Percentiles rank a stretch among this genome's conserved stretches.
Conservation (phyloP, 1,139 yeast species). For the Blastobotrys persicus region DNA sequence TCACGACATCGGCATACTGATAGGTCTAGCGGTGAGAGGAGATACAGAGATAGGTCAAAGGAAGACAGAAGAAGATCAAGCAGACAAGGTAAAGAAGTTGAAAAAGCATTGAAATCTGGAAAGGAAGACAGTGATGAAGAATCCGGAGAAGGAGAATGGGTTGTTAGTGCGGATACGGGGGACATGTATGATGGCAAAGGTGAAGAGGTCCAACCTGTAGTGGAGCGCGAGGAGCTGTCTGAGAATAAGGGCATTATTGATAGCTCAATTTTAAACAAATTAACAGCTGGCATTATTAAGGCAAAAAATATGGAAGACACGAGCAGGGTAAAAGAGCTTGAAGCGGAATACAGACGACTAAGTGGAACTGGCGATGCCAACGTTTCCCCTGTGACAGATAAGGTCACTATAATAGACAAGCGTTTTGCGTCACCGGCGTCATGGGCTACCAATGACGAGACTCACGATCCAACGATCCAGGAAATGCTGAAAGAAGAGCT, state of each 20-base stretch:
- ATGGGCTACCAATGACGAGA: slow-evolving; percentile 25
- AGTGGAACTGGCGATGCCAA: slow-evolving; percentile 8
- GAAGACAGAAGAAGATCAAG: slow-evolving; percentile 4
- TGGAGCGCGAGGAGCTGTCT: slow-evolving; percentile 3
- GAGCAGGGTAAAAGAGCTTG: slow-evolving; percentile 30
- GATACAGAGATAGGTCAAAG: slow-evolving; percentile 2
- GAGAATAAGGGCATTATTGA: not conserved
- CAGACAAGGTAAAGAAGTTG: not conserved
- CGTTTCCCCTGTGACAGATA: not conserved
- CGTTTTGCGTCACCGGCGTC: slow-evolving; percentile 12
- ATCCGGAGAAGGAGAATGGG: slow-evolving; percentile 27
- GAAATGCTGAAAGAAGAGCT: slow-evolving; percentile 44
- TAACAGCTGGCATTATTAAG: slow-evolving; percentile 39
- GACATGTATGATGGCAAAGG: not conserved
- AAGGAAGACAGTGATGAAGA: slow-evolving; percentile 28
- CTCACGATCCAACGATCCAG: slow-evolving; percentile 33
- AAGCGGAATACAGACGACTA: slow-evolving; percentile 32
- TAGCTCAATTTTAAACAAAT: slow-evolving; percentile 31
- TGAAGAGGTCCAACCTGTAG: slow-evolving; percentile 13
- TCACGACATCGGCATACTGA: not conserved
- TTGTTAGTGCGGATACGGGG: slow-evolving; percentile 2
- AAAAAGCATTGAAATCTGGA: slow-evolving; percentile 12
- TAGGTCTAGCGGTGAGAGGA: not conserved
- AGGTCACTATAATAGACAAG: slow-evolving; percentile 15
- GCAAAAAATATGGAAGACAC: slow-evolving; percentile 37